Base-by-base conservation (phyloP, 306 rosid genomes). In the Dryas octopetala region DNA sequence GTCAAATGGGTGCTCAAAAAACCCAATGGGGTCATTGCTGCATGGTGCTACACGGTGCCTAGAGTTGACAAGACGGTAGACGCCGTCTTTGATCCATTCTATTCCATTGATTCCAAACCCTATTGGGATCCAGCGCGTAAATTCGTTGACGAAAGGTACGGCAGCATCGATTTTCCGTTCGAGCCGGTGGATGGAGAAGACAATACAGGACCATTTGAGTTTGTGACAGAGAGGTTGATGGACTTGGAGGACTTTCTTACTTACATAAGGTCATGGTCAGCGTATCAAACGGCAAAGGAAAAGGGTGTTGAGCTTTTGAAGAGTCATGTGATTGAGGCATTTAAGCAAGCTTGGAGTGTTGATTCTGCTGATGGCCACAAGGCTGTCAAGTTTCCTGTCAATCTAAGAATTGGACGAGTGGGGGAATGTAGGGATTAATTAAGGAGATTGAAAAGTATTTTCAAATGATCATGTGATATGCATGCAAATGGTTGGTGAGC, bases 21-120 rank as follows among this genome's bases (percentile, higher is more conserved):
- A 45, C 97, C 96, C 13, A 48, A 87, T 4, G 98, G 96, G 2
- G 78, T 91, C 44, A 77, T 94, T 12, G 98, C 95, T 7, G 93
- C 88, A 1, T 88, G 92, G 96, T 88, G 91, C 80, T 91, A 90
- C 87, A 70, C 76, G 7, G 32, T 83, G 70, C 95, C 96, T 4
- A 65, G 89, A 65, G 66, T 91, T 19, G 82, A 76, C 67, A 58
- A 51, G 23, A 52, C 52, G 0, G 78, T 90, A 0, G 91, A 94
- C 54, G 1, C 45, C 1, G 49, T 88, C 17, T 38, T 85, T 32
- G 86, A 85, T 74, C 74, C 38, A 14, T 76, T 81, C 4, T 88
- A 80, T 74, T 12, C 3, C 4, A 10, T 4, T 5, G 77, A 79
- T 43, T 5, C 62, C 4, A 14, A n/a, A 0, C 90, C 91, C 1